Evolutionary conservation across 345 rosid genomes (phyloP).

Genomic region (Boechera retrofracta): DNA sequence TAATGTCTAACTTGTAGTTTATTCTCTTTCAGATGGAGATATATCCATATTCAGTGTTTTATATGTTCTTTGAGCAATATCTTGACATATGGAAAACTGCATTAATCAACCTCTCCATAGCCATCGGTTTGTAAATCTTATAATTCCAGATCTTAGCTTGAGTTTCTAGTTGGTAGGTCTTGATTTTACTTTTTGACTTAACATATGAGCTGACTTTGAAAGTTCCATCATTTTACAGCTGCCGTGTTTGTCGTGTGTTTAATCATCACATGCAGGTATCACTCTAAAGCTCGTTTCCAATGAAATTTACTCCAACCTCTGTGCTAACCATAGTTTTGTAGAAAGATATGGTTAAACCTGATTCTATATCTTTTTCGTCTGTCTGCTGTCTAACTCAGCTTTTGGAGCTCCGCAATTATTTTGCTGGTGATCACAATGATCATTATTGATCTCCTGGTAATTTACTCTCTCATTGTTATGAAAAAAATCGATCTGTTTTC

Average conservation of each 20-base stretch:
- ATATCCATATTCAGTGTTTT: slow-evolving; percentile 96
- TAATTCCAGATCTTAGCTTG: slow-evolving; percentile 14
- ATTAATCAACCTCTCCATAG: slow-evolving; percentile 89
- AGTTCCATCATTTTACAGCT: slow-evolving; percentile 52
- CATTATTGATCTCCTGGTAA: slow-evolving; percentile 88
- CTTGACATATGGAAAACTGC: slow-evolving; percentile 98
- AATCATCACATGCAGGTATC: slow-evolving; percentile 90
- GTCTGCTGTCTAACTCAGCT: slow-evolving; percentile 53
- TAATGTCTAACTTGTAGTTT: slow-evolving; percentile 5
- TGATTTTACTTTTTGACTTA: slow-evolving; percentile 1
- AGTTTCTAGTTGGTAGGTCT: slow-evolving; percentile 16
- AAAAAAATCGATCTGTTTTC: background rate
- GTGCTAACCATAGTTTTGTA: background rate
- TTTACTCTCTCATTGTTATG: slow-evolving; percentile 5
- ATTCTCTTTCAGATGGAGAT: slow-evolving; percentile 79
- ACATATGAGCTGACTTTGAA: slow-evolving; percentile 19
- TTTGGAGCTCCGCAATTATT: slow-evolving; percentile 93
- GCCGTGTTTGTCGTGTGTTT: slow-evolving; percentile 93
- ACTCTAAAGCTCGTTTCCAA: slow-evolving; percentile 6
- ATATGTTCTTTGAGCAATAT: slow-evolving; percentile 98
- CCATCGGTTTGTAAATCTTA: slow-evolving; percentile 71
- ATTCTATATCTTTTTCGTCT: background rate
- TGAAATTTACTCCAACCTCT: background rate
- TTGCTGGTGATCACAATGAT: slow-evolving; percentile 87
- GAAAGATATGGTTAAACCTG: background rate